Evolutionary conservation across 1,139 yeast species (phyloP), one percentile per base, ranked within the genome.

Genomic region (Saccharomycopsis hybrid): DNA sequence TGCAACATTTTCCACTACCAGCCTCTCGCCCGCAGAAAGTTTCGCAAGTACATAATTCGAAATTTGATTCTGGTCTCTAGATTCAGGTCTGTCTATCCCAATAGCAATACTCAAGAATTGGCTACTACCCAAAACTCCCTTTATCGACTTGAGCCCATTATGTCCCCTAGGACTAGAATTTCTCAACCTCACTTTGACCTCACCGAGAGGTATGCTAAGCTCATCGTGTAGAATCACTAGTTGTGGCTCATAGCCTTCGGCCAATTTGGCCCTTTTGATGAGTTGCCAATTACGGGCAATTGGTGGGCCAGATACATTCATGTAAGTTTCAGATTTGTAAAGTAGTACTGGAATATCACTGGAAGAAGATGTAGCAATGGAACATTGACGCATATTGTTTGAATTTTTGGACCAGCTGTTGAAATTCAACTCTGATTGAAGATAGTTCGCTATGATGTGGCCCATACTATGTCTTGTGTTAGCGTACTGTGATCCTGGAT

Each of bases 391-490:
- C 60, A 61, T 31, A 55, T 50, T 3, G 55, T 54, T 1, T 60
- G 41, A 56, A 33, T 41, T 43, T 52, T 25, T 18, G 18, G 18
- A 27, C 60, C 55, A 47, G 50, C 43, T 50, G 53, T 46, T 45
- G 2, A 46, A 71, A 65, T 49, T 60, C 58, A 43, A 36, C 50
- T 49, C 51, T 2, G 58, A 56, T 2, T 63, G 61, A 11, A 74
- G 55, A 57, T 57, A 61, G 46, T 72, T 70, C 50, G 78, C 59
- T 31, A 80, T 69, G 49, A 70, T 63, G 59, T 83, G 87, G 2
- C 96, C 96, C 0, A 82, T 86, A 55, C 82, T 86, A 61, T 88
- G 96, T 44, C 95, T 70, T 0, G 95, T 85, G 4, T 71, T 71
- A 13, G 65, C 64, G 58, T 77, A 85, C 45, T 70, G 65, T 0